Percentiles rank a stretch among this genome's conserved stretches.
Evolutionary conservation across 2,329 filamentous ascomycete genomes (phyloP).

Genomic region (Remersonia thermophila): DNA sequence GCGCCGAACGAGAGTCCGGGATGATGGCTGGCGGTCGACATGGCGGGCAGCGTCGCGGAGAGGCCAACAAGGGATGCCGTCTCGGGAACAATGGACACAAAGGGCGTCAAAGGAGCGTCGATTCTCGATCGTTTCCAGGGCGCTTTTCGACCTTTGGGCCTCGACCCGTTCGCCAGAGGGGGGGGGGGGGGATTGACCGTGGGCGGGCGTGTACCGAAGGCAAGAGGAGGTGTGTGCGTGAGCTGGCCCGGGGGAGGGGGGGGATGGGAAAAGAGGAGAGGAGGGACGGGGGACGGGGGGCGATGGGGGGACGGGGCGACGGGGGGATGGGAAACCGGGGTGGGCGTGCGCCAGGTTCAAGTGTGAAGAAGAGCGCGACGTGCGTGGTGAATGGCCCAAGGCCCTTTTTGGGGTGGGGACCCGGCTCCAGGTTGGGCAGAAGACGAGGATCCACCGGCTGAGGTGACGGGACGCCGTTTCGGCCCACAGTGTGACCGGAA

Average conservation of each 20-base stretch:
- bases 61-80: conserved; percentile 1
- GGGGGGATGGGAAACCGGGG: background rate
- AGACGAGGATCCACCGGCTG: too few relatives aligned
- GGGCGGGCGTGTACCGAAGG: conserved; percentile 19
- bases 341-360: too few relatives aligned
- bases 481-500: too few relatives aligned
- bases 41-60: conserved; percentile 13
- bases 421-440: too few relatives aligned
- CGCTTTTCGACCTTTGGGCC: conserved; percentile 12
- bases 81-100: conserved; percentile 3
- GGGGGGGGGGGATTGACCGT: conserved; percentile 2
- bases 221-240: conserved; percentile 17
- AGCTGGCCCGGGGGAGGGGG: conserved; percentile 17
- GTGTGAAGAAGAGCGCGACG: conserved; percentile 10
- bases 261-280: conserved; percentile 15
- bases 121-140: conserved; percentile 7
- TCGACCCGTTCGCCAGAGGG: conserved; percentile 15
- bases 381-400: too few relatives aligned
- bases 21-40: conserved; percentile 35
- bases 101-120: conserved; percentile 7
- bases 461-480: too few relatives aligned
- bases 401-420: too few relatives aligned
- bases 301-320: conserved; percentile 13
- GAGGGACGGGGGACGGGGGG: conserved; percentile 14
- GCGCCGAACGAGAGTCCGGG: conserved; percentile 39